Base-by-base conservation (phyloP, 2,329 filamentous ascomycete species). In the Ophiosphaerella korrae region DNA sequence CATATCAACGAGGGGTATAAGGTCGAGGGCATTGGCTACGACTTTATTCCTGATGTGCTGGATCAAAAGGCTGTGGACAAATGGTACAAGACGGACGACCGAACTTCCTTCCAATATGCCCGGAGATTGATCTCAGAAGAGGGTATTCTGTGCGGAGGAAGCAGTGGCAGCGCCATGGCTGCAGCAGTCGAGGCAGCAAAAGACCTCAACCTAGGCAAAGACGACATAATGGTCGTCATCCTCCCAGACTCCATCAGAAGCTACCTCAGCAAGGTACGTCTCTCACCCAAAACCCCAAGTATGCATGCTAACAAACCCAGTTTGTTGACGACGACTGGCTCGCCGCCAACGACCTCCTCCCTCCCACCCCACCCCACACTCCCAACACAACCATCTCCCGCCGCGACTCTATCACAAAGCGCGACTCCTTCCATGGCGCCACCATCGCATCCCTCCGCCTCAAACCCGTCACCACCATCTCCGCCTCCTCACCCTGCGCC, bases 241-340 rank as follows among this genome's bases (percentile, higher is more conserved):
- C 81, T 97, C 14, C 95, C 94, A 1, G 94, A 99, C 75, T 96
- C 92, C 78, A 97, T 99, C 71, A 85, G 94, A 68, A 97, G 91
- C 76, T 99, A 99, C 75, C 85, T 99, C 23, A 93, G 89, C 78
- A 99, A 99, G 75, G 81, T 83, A 70, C 44, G 67, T 54, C 6
- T 11, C 24, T 8, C 31, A 23, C 11, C 29, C 14, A 29, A 21
- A n/a, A 35, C 11, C 7, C 13, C 26, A 5, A 32, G 34, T 40
- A 29, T 24, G 16, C 16, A 47, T 48, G 42, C 63, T 69, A 49
- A 70, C 54, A 11, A 4, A 1, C 5, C 51, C 45, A 83, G 84
- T 99, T 99, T 72, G 92, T 92, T 60, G 94, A 99, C 72, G 95
- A 99, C 71, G 94, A 97, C 79, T 99, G 94, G 95, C 87, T 99